These are phyloP conservation scores for Massariosphaeria phaeospora DNA, from an alignment of 495 filamentous ascomycete species.

Conservation along the genomic window DNA sequence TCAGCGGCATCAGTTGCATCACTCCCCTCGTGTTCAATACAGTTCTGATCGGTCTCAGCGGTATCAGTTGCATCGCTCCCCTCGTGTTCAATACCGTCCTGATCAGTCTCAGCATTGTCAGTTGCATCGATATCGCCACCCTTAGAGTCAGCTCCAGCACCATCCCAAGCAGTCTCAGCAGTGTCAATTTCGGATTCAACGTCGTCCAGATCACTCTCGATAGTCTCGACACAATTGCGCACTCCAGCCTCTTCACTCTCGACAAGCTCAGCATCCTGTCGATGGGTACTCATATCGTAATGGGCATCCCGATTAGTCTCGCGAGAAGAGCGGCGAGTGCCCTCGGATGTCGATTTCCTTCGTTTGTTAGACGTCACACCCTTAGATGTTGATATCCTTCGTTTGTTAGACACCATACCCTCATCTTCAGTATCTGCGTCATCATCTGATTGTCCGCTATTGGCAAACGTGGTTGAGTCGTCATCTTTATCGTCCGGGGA, in stretches of 20 bases:
- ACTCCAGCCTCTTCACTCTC: background rate
- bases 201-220: background rate
- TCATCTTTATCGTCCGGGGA: background rate
- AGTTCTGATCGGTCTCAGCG: no score
- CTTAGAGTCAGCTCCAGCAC: background rate
- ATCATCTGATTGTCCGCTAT: background rate
- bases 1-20: no score
- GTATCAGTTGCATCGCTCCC: no score
- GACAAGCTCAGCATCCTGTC: slow-evolving; percentile 16
- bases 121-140: background rate
- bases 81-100: background rate
- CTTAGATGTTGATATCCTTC: no score
- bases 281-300: slow-evolving; percentile 20
- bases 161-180: background rate
- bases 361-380: background rate
- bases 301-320: slow-evolving; percentile 1
- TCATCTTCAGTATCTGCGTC: background rate
- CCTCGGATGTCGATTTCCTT: background rate
- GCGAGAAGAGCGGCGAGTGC: slow-evolving; percentile 18
- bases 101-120: background rate
- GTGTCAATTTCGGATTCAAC: background rate
- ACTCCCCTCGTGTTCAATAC: no score
- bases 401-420: no score
- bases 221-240: no score
- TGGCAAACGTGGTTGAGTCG: background rate